Percentiles rank a stretch among this genome's conserved stretches.
phyloP scores from a whole-genome alignment of 2,329 filamentous ascomycete species.

The Fusarium sp. region DNA sequence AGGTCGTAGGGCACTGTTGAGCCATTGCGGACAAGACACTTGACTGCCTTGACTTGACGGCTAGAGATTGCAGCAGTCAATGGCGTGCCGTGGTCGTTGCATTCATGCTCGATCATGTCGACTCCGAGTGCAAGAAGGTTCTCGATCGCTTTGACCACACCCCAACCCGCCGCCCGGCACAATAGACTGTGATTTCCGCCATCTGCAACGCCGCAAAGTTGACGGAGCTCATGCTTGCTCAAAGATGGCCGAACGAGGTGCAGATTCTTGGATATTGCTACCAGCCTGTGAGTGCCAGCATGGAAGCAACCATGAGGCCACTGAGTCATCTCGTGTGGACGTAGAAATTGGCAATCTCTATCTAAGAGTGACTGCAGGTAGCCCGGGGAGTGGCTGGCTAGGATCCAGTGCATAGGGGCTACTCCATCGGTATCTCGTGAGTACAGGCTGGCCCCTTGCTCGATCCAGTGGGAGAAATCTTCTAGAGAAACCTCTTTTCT shows the following conservation, averaged over 20 bases:
- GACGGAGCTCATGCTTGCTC: neutral
- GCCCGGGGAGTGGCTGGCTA: neutral
- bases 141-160: neutral
- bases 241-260: neutral
- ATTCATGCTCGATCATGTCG: neutral
- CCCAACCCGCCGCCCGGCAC: neutral
- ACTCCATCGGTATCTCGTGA: neutral
- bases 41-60: neutral
- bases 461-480: neutral
- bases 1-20: neutral
- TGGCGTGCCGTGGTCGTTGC: conserved; percentile 4
- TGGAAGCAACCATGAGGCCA: neutral
- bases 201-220: neutral
- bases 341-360: neutral
- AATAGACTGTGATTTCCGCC: neutral
- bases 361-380: neutral
- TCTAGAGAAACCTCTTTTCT: neutral
- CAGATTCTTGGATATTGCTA: neutral
- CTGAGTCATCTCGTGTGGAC: too few species aligned
- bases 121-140: neutral
- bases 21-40: neutral
- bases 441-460: neutral
- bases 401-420: neutral
- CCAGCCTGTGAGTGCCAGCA: neutral
- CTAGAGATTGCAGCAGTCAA: neutral